Evolutionary conservation across 2,329 filamentous ascomycete genomes (phyloP), one percentile per base, ranked within the genome.

Genomic region (Stagonosporopsis chrysanthemi): DNA sequence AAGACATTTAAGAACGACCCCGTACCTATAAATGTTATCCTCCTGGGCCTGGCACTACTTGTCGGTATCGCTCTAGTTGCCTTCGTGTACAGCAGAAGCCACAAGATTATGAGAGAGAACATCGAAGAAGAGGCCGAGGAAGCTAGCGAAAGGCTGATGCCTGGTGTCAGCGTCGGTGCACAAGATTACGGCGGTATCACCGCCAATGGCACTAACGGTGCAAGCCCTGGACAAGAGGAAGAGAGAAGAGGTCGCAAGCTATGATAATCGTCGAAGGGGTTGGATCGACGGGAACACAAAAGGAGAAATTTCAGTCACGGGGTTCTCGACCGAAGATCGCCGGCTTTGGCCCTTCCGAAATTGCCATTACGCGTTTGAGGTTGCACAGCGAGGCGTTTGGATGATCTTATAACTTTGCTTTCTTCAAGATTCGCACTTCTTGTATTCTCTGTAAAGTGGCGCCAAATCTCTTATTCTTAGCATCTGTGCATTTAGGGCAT

Each of bases 21-120:
- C 0, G 79, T 91, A 0, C 91, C 91, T 0, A 88, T 96, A 12
- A 95, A 97, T 72, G 48, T 90, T 2, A 81, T 89, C 0, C 75
- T 97, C 19, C 76, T 94, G 44, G 70, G 77, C 0, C 54, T 85
- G 0, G 90, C 88, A 0, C 72, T 90, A 8, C 70, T 84, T 0
- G 82, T 94, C 1, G 92, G 93, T 0, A 56, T 82, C 1, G 78
- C 78, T 6, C 79, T 97, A 7, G 88, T 94, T 11, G 76, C 71
- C 0, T 97, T 85, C 74, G 91, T 96, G 1, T 80, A 75, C 62
- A 75, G 76, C 55, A 81, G 81, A 69, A 84, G 80, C 26, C 68
- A 75, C 47, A 76, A 69, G 28, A 78, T 84, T 17, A 60, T 70
- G 40, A 56, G 75, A 2, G 74, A 76, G 40, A 71, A 65, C 41